These are phyloP conservation scores for Naganishia vaughanmartiniae DNA, from an alignment of 768 basidiomycete genomes.

Conservation along the genomic window DNA sequence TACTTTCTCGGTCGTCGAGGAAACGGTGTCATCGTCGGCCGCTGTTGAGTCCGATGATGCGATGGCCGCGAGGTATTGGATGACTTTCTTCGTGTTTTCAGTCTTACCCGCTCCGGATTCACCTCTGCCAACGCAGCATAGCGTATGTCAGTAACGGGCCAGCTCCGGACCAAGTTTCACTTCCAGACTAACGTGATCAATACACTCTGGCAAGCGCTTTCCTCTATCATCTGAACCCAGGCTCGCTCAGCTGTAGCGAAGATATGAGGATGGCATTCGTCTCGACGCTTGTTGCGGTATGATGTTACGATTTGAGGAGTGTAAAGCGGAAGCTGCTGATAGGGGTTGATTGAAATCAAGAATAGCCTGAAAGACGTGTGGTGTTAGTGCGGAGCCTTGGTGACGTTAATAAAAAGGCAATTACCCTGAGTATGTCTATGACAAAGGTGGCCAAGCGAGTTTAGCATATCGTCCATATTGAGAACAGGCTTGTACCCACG, in stretches of 20 bases:
- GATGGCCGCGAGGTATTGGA: conserved; percentile 96
- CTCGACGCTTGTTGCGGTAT: conserved; percentile 73
- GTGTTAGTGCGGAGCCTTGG: not conserved
- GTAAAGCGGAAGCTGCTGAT: conserved; percentile 86
- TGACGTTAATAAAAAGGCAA: not conserved
- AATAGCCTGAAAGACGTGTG: conserved; percentile 93
- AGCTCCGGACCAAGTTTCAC: conserved; percentile 29
- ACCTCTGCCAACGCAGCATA: conserved; percentile 59
- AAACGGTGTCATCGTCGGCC: not conserved
- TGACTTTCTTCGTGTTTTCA: conserved; percentile 96
- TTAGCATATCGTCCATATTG: not conserved
- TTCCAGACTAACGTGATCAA: conserved; percentile 78
- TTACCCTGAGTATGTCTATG: conserved; percentile 44
- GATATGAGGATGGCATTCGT: conserved; percentile 90
- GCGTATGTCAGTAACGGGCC: not conserved
- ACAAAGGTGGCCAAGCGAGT: not conserved
- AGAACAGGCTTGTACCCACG: not conserved
- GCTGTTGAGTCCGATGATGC: conserved; percentile 63
- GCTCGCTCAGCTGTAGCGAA: conserved; percentile 96
- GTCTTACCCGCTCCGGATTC: conserved; percentile 99
- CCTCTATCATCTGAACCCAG: conserved; percentile 97
- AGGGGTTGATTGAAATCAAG: conserved; percentile 97
- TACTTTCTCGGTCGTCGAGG: conserved; percentile 40
- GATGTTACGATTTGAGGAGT: conserved; percentile 52
- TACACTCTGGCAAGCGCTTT: conserved; percentile 94